Evolutionary conservation across 768 basidiomycete species (phyloP), one percentile per base, ranked within the genome.

Genomic region (Agrocybe chaxingu): DNA sequence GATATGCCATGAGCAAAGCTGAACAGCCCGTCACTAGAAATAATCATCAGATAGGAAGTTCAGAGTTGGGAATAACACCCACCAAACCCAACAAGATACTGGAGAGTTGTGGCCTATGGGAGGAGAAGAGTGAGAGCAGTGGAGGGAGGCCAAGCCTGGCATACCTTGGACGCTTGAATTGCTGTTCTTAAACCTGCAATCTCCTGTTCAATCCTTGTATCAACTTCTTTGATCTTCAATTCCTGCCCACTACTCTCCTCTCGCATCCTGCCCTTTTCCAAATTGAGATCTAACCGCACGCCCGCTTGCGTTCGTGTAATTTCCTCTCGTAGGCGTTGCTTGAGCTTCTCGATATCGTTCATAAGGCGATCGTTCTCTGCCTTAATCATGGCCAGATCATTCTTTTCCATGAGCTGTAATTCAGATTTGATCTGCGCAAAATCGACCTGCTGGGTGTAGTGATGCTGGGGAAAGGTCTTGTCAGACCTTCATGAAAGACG

Each of bases 371-470:
- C 97, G 59, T 91, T 98, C 76, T 98, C 96, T 16, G 92, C 87
- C 69, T 94, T 96, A 71, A 98, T 85, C 80, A 90, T 87, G 19
- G 92, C 85, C 32, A 97, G 78, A 63, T 99, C 96, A 57, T 98
- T 97, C 80, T 93, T 94, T 75, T 96, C 94, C 78, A 90, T 92
- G 34, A 98, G 74, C 68, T 98, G 91, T 29, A 99, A 78, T 67
- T 97, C 96, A 16, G 93, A 95, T 73, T 97, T 97, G 56, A 95
- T 85, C 66, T 93, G 90, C 3, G 94, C 90, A 67, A 98, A 97
- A 70, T 98, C 95, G 50, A 98, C 95, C 71, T 94, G 91, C 64
- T 95, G 92, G 29, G 90, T 93, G 67, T 94, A 94, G 60, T 92
- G 89, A 59, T 90, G 86, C 92, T 93, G 54, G 19, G 7, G 30